Evolutionary conservation across 176 grass and related monocot genomes (phyloP).

Genomic region (Bothriochloa decipiens): DNA sequence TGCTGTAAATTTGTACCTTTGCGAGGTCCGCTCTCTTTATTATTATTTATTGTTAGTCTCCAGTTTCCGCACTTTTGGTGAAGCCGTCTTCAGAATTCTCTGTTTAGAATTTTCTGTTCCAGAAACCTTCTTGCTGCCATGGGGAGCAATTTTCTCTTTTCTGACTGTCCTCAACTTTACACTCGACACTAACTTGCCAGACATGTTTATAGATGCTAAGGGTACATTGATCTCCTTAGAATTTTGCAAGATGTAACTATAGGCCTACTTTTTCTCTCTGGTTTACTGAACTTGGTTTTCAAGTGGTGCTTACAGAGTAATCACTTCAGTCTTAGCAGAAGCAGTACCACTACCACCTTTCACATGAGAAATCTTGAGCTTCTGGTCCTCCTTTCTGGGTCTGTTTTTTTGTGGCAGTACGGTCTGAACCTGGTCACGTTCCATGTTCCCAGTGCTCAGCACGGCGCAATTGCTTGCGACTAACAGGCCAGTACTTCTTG

Average conservation of each 20-base stretch:
- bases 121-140: slow-evolving; percentile 42
- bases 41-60: slow-evolving; percentile 4
- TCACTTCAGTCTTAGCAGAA: slow-evolving; percentile 39
- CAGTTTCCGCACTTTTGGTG: slow-evolving; percentile 43
- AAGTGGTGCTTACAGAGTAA: slow-evolving; percentile 11
- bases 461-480: slow-evolving; percentile 12
- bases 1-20: slow-evolving; percentile 31
- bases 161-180: slow-evolving; percentile 26
- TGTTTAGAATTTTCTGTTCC: slow-evolving; percentile 35
- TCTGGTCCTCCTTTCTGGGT: slow-evolving; percentile 34
- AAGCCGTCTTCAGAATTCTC: slow-evolving; percentile 46
- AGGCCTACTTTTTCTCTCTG: slow-evolving; percentile 25
- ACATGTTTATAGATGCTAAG: slow-evolving; percentile 43
- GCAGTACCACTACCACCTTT: slow-evolving; percentile 27
- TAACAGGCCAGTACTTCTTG: slow-evolving; percentile 53
- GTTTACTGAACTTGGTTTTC: slow-evolving; percentile 31
- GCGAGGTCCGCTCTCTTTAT: slow-evolving; percentile 1
- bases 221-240: slow-evolving; percentile 34
- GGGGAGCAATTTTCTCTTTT: slow-evolving; percentile 40
- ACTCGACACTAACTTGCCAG: slow-evolving; percentile 42
- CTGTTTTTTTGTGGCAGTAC: slow-evolving; percentile 5
- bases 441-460: slow-evolving; percentile 12
- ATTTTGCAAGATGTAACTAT: slow-evolving; percentile 35
- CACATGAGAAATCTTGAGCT: slow-evolving; percentile 22
- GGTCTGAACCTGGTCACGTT: background rate